Evolutionary conservation across 352 stramenopile genomes (phyloP), one percentile per base, ranked within the genome.

Genomic region (Albugo candida): DNA sequence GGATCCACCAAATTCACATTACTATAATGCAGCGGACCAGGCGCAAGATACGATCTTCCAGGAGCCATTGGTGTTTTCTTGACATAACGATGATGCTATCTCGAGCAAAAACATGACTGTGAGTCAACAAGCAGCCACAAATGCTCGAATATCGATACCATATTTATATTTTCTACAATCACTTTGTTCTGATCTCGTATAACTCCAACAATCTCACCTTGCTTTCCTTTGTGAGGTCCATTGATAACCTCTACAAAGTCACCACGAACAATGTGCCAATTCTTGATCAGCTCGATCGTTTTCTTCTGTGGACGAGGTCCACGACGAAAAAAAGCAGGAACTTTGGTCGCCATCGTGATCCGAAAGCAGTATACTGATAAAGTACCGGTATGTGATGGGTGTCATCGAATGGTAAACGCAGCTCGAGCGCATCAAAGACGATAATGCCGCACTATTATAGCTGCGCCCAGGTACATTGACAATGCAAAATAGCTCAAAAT

Each of bases 151-250:
- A 44, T 48, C n/a, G n/a, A n/a, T 48, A 87, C 74, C 76, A 89
- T 84, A 61, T 89, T 89, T 63, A 86, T 66, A 64, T 86, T 84
- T 62, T 89, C 73, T 16, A 89, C 65, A 37, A 89, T 77, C 24
- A 89, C 56, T 52, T 62, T 67, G 64, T 89, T 89, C 53, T 70
- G 54, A 19, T 82, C 71, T 41, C 76, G 73, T 41, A 82, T 74
- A 45, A 89, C 76, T 51, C 64, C 73, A 44, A 77, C 57, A 36
- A 89, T 63, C 14, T 76, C 52, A 18, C 76, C 76, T 53, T 89
- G 76, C 49, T 81, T 89, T 49, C 76, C 76, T 59, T 81, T 83
- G 63, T 89, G 71, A 18, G 73, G 73, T 36, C 76, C 76, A 60
- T 63, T 80, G 45, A 89, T 69, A 40, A 89, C 67, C 53, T 89